Evolutionary conservation across 192 early-diverging fungal species (phyloP).

Genomic region (Backusella liffmaniae): DNA sequence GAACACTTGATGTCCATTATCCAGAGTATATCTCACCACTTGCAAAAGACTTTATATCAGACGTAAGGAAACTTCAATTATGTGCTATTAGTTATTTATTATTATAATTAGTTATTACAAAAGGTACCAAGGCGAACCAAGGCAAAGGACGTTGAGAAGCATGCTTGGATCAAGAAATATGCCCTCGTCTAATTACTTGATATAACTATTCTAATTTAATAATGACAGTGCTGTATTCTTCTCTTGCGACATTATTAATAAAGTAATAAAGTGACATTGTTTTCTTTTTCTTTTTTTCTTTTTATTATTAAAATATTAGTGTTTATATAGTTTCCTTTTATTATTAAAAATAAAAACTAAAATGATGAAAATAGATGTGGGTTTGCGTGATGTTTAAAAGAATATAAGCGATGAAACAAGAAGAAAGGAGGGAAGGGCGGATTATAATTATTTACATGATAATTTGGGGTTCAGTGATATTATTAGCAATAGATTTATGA

Average conservation of each 20-base stretch:
- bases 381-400: background rate
- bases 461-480: constrained; percentile 91
- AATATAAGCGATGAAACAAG: background rate
- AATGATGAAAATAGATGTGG: constrained; percentile 1
- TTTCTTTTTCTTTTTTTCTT: too few relatives aligned
- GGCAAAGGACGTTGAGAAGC: background rate
- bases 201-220: too few relatives aligned
- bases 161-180: constrained; percentile 11
- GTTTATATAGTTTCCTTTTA: background rate
- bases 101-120: background rate
- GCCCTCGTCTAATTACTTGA: too few relatives aligned
- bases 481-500: constrained; percentile 89
- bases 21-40: constrained; percentile 72
- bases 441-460: constrained; percentile 76
- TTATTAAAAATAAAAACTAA: background rate
- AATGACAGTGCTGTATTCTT: too few relatives aligned
- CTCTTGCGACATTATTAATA: too few relatives aligned
- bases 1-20: constrained; percentile 74
- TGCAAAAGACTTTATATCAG: constrained; percentile 78
- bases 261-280: too few relatives aligned
- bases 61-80: constrained; percentile 39
- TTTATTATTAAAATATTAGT: background rate
- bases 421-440: background rate
- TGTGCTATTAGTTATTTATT: background rate
- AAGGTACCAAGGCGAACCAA: background rate